Evolutionary conservation across 202 grass and related monocot species (phyloP).

Genomic region (Schoenoplectus triqueter): DNA sequence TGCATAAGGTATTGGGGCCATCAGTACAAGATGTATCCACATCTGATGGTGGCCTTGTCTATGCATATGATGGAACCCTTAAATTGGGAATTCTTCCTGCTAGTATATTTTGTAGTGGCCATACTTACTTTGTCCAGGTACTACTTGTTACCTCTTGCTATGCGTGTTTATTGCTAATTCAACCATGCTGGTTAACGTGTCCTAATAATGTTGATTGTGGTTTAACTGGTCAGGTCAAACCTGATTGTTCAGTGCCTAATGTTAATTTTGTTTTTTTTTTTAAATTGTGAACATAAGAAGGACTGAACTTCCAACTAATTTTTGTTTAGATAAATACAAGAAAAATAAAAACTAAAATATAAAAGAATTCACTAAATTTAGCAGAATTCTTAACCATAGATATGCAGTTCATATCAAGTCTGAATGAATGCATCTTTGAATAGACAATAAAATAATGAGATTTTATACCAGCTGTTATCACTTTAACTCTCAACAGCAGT

Average conservation of each 20-base stretch:
- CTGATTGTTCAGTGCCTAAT: background rate
- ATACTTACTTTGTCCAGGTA: constrained; percentile 99
- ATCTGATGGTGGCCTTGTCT: constrained; percentile 61
- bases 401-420: background rate
- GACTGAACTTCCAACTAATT: background rate
- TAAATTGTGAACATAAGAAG: background rate
- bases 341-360: constrained; percentile 2
- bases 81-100: constrained; percentile 93
- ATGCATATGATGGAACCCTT: constrained; percentile 87
- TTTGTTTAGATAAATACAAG: background rate
- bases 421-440: background rate
- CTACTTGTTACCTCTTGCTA: background rate
- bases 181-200: background rate
- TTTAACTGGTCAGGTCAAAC: background rate
- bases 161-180: constrained; percentile 26
- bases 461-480: background rate
- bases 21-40: constrained; percentile 56
- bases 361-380: background rate
- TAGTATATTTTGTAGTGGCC: constrained; percentile 98
- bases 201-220: background rate
- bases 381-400: background rate
- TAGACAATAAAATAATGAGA: constrained; percentile 9
- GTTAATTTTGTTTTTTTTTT: constrained; percentile 4
- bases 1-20: constrained; percentile 65
- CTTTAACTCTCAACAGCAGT: background rate